Evolutionary conservation across 768 basidiomycete genomes (phyloP).

Genomic region (Mycena chlorophos): DNA sequence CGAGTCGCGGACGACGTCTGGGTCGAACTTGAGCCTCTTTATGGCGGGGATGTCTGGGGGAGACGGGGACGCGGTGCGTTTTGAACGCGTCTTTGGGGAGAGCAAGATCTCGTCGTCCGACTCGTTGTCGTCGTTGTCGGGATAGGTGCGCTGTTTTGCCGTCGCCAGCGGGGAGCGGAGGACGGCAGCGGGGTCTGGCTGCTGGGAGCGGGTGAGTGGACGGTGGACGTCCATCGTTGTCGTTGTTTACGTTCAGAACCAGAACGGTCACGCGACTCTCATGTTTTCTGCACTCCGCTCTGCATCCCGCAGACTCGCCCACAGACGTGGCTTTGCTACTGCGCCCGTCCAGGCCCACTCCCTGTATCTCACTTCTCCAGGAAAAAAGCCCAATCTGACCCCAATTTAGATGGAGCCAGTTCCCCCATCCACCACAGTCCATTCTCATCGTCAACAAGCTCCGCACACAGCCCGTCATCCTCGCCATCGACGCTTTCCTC

Average conservation of each 20-base stretch:
- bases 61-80: constrained; percentile 41
- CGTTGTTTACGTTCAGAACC: background rate
- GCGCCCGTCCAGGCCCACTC: background rate
- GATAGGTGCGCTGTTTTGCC: constrained; percentile 39
- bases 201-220: constrained; percentile 50
- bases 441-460: constrained; percentile 82
- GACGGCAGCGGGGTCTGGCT: constrained; percentile 46
- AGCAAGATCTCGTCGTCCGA: constrained; percentile 53
- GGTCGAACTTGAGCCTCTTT: constrained; percentile 17
- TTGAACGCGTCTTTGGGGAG: constrained; percentile 37
- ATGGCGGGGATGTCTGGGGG: constrained; percentile 3
- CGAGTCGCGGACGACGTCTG: constrained; percentile 3
- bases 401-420: constrained; percentile 32
- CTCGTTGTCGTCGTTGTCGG: constrained; percentile 33
- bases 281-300: background rate
- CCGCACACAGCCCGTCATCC: constrained; percentile 73
- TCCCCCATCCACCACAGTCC: constrained; percentile 50
- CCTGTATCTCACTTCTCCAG: background rate
- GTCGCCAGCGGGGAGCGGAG: constrained; percentile 54
- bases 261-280: background rate
- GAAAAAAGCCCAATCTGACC: background rate
- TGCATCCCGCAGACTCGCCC: background rate
- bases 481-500: constrained; percentile 73
- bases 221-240: background rate
- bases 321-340: background rate